Conservation (phyloP, 371 early-diverging fungal species). For the Mortierella sp. region DNA sequence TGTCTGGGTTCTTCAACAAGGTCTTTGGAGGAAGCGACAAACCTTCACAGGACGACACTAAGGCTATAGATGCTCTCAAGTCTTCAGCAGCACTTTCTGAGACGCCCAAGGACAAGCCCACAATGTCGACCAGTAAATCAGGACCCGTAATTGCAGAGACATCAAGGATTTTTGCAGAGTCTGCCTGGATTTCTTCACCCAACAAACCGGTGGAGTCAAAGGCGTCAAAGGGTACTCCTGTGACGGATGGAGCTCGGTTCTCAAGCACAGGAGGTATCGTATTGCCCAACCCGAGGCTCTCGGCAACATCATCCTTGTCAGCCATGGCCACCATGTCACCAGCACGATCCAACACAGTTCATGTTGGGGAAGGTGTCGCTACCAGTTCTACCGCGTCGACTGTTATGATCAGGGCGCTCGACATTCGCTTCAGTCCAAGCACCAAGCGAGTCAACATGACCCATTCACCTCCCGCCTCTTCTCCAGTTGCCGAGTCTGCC, state of each 20-base stretch:
- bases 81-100: neutral
- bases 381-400: neutral
- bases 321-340: slow-evolving; percentile 46
- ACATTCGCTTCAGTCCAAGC: slow-evolving; percentile 32
- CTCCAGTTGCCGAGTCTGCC: slow-evolving; percentile 18
- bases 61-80: neutral
- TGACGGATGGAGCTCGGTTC: slow-evolving; percentile 16
- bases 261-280: slow-evolving; percentile 18
- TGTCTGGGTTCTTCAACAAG: slow-evolving; percentile 56
- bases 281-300: slow-evolving; percentile 26
- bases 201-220: slow-evolving; percentile 14
- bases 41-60: neutral
- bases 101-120: slow-evolving; percentile 11
- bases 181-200: slow-evolving; percentile 45
- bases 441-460: neutral
- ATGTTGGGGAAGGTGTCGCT: slow-evolving; percentile 14
- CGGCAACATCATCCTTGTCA: slow-evolving; percentile 41
- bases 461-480: slow-evolving; percentile 12
- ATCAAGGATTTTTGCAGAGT: slow-evolving; percentile 40
- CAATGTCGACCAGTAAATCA: slow-evolving; percentile 40
- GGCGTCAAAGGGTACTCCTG: neutral
- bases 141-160: slow-evolving; percentile 41
- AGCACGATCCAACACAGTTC: slow-evolving; percentile 32
- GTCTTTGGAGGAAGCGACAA: slow-evolving; percentile 42
- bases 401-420: slow-evolving; percentile 20